Evolutionary conservation across 2,329 filamentous ascomycete genomes (phyloP).

Genomic region (Phyllosticta citriasiana): DNA sequence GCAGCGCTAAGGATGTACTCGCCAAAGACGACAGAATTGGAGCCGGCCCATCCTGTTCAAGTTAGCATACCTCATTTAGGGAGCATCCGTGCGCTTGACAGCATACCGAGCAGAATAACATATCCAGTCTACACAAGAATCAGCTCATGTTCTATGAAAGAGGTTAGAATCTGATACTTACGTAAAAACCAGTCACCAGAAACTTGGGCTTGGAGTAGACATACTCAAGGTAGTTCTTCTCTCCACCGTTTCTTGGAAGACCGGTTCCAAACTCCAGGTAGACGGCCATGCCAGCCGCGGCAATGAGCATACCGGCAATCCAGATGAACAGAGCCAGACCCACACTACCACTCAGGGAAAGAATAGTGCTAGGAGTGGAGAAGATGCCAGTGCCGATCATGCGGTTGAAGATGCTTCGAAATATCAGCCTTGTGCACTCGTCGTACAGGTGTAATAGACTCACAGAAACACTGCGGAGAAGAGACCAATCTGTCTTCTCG

Average conservation of each 20-base stretch:
- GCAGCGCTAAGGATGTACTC: conserved; percentile 61
- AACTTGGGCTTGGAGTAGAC: conserved; percentile 53
- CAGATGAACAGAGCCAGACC: conserved; percentile 54
- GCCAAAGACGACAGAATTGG: conserved; percentile 60
- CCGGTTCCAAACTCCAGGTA: conserved; percentile 58
- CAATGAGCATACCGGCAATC: conserved; percentile 53
- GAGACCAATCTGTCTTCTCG: conserved; percentile 10
- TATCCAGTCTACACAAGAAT: conserved; percentile 35
- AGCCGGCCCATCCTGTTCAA: conserved; percentile 46
- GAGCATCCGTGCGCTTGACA: conserved; percentile 1
- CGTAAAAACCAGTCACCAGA: conserved; percentile 48
- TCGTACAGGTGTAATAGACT: neutral
- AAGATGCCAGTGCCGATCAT: conserved; percentile 61
- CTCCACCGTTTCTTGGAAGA: conserved; percentile 54
- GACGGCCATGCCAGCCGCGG: conserved; percentile 51
- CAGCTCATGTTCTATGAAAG: conserved; percentile 16
- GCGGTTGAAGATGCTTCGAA: conserved; percentile 47
- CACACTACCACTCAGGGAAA: conserved; percentile 49
- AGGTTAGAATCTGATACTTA: neutral
- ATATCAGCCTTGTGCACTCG: neutral
- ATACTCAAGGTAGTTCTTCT: conserved; percentile 59
- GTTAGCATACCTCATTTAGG: neutral
- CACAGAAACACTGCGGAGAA: conserved; percentile 10
- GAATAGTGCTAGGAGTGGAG: conserved; percentile 50
- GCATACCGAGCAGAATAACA: conserved; percentile 43